Evolutionary conservation across 805 yeast genomes (phyloP).

Genomic region (Saccharomycopsis fibuligera): DNA sequence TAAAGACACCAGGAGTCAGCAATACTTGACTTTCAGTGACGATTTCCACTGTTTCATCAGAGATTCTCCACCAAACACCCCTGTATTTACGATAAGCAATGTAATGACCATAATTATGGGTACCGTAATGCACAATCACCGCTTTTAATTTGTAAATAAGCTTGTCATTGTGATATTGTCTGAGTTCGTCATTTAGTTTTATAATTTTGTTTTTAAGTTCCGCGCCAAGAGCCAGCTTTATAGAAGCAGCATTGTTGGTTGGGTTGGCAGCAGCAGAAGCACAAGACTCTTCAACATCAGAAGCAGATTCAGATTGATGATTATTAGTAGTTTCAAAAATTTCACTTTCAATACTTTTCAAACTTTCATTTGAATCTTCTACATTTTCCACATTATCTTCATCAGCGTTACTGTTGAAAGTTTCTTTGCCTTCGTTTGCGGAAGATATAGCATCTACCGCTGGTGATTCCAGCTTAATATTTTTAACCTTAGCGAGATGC

Average conservation of each 20-base stretch:
- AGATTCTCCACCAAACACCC: slow-evolving; percentile 92
- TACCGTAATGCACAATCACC: slow-evolving; percentile 88
- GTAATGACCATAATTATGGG: slow-evolving; percentile 97
- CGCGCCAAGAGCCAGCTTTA: neutral
- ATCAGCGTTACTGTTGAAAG: neutral
- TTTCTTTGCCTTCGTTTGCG: slow-evolving; percentile 18
- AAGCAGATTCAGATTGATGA: neutral
- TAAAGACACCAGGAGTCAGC: slow-evolving; percentile 79
- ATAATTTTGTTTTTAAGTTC: slow-evolving; percentile 23
- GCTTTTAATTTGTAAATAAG: slow-evolving; percentile 70
- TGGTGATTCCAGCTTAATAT: slow-evolving; percentile 16
- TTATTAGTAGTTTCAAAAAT: slow-evolving; percentile 5
- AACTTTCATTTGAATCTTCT: neutral
- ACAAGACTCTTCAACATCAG: slow-evolving; percentile 7
- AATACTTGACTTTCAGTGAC: slow-evolving; percentile 78
- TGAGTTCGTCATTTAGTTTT: slow-evolving; percentile 31
- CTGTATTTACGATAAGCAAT: slow-evolving; percentile 77
- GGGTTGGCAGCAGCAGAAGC: neutral
- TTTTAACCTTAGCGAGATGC: slow-evolving; percentile 12
- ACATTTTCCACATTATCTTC: neutral
- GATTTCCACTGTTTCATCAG: slow-evolving; percentile 81
- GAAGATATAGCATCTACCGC: no score
- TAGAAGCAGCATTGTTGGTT: no score
- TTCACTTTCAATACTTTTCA: slow-evolving; percentile 9
- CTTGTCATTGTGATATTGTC: slow-evolving; percentile 6